Evolutionary conservation across 2,329 filamentous ascomycete genomes (phyloP), one percentile per base, ranked within the genome.

Genomic region (Scolecobasidium constrictum): DNA sequence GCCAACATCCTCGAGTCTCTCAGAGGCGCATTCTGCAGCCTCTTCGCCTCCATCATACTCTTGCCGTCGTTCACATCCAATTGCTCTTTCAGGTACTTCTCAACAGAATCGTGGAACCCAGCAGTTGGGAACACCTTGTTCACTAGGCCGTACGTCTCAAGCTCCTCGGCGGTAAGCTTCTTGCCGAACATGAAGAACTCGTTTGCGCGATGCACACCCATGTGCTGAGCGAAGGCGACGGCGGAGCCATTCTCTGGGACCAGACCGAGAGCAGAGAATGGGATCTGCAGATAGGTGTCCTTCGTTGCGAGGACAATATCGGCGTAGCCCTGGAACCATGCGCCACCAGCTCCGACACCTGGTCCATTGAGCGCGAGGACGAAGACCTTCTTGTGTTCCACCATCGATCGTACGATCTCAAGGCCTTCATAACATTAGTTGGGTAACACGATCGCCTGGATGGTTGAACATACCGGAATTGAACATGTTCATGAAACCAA

Each of bases 101-200:
- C 40, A 1, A 72, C 67, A 43, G 60, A 54, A 1, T 47, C 49
- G 15, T 66, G 64, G 43, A 72, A 72, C 3, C 53, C 58, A 2
- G 64, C 60, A 2, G 45, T 49, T 0, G 56, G 55, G 50, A 69
- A 70, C 3, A 72, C 55, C 9, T 59, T 58, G 45, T 72, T 72
- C 20, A 71, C 63, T 49, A 72, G 40, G 0, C 69, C 69, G 36
- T 57, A 64, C 3, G 58, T 51, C 44, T 66, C 53, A 11, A 69
- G 52, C 45, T 72, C 69, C 20, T 65, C 48, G 1, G 61, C 63
- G 1, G 53, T 56, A 3, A 70, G 42, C 38, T 70, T 68, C 15
- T 63, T 57, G 3, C 69, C 68, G 45, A 72, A 69, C 66, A 72
- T 71, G 13, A 72, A 56, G 46, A 72, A 68, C 48, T 72, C 68